Conservation (phyloP, 148 eudicot species). For the Rheum nobile region DNA sequence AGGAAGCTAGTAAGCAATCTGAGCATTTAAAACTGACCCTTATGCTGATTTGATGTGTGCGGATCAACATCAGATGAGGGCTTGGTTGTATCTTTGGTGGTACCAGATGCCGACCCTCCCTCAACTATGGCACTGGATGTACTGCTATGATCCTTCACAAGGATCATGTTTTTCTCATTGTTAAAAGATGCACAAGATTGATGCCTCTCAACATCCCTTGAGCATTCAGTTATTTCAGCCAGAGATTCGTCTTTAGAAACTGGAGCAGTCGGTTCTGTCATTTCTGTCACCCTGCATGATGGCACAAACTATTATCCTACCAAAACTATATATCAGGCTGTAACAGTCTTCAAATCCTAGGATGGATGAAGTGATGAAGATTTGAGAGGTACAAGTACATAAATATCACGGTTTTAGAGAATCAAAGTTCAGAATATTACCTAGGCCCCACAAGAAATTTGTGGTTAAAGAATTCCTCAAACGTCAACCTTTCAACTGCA, state of each 20-base stretch:
- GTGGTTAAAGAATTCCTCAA: slow-evolving; percentile 18
- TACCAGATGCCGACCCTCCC: no score
- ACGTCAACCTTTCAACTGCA: slow-evolving; percentile 35
- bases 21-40: slow-evolving; percentile 21
- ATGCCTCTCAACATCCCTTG: slow-evolving; percentile 10
- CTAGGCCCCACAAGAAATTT: slow-evolving; percentile 12
- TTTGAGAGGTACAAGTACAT: not conserved
- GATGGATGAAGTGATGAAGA: not conserved
- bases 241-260: slow-evolving; percentile 14
- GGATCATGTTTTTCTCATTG: slow-evolving; percentile 6
- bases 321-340: not conserved
- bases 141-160: slow-evolving; percentile 14
- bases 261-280: slow-evolving; percentile 14
- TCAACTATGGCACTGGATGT: slow-evolving; percentile 10
- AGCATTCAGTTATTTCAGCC: slow-evolving; percentile 8
- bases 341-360: not conserved
- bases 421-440: slow-evolving; percentile 10
- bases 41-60: slow-evolving; percentile 18
- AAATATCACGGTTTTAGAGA: not conserved
- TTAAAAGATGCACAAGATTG: slow-evolving; percentile 5
- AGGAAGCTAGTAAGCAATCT: not conserved
- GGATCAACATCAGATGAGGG: slow-evolving; percentile 7
- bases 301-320: not conserved
- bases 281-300: slow-evolving; percentile 17
- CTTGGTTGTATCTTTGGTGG: slow-evolving; percentile 7